Base-by-base conservation (phyloP, 2,329 filamentous ascomycete species). In the Plenodomus tracheiphilus region DNA sequence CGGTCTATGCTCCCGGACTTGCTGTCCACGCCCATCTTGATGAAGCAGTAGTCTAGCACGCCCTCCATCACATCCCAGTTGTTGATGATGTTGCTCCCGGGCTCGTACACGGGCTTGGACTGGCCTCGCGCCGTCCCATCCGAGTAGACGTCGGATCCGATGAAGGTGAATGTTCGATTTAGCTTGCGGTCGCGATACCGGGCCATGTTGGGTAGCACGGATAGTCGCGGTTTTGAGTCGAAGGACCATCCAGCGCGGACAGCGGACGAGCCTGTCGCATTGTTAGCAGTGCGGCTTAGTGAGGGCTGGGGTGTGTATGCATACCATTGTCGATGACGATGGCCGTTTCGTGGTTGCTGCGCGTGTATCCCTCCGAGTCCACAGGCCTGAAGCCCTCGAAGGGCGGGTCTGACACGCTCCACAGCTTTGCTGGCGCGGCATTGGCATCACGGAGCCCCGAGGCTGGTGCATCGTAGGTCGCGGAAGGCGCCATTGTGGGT, bases 61-160 rank as follows among this genome's bases (percentile, higher is more conserved):
- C 93, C 91, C 73, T 99, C 94, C 85, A 96, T 91, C 28, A 91
- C 92, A 73, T 99, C 94, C 91, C 95, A 99, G 70, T 97, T 97
- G 72, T 90, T 92, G 52, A 97, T 85, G 40, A 99, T 87, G 56
- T 92, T 93, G 38, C 87, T 93, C 19, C 92, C 92, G 2, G 87
- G 83, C 71, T 99, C 94, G 64, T 97, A 97, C 1, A 92, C 87
- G 70, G 90, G 89, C 69, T 93, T 87, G 51, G 96, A 87, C 70
- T 97, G 94, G 10, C 91, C 90, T 47, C 90, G 84, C 18, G 94
- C 91, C 1, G 91, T 96, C 20, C 93, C 94, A 74, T 99, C 94
- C 56, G 92, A 88, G 67, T 94, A 97, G 66, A 95, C 91, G 76
- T 99, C 94, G 61, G 86, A 85, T 47, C 94, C 94, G 38, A 95